Percentiles rank a stretch among this genome's conserved stretches.
These are phyloP conservation scores for Ustilago trichophora DNA, from an alignment of 1,284 basidiomycete genomes.

Conservation along the genomic window DNA sequence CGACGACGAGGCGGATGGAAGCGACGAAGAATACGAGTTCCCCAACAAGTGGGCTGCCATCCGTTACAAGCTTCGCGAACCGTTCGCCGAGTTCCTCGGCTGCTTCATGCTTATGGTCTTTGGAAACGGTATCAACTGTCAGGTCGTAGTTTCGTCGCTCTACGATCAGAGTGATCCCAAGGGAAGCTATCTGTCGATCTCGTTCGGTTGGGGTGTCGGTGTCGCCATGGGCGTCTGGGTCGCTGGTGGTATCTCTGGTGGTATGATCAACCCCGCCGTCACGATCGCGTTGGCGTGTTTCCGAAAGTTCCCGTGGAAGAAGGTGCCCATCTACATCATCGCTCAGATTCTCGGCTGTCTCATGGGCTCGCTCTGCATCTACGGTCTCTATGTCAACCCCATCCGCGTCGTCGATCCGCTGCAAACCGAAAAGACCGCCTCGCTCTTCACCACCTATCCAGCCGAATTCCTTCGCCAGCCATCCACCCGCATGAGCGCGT, in stretches of 20 bases:
- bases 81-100: conserved; percentile 57
- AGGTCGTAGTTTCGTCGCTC: conserved; percentile 48
- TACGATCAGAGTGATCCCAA: conserved; percentile 35
- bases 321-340: conserved; percentile 78
- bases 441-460: conserved; percentile 77
- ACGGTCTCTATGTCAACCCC: conserved; percentile 80
- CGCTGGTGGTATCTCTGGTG: conserved; percentile 58
- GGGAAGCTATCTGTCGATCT: conserved; percentile 53
- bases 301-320: conserved; percentile 80
- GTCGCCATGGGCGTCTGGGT: conserved; percentile 60
- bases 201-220: conserved; percentile 60
- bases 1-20: conserved; percentile 6
- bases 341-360: conserved; percentile 79
- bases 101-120: conserved; percentile 58
- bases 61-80: conserved; percentile 53
- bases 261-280: conserved; percentile 54
- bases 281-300: conserved; percentile 77
- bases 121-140: conserved; percentile 60
- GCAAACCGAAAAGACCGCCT: conserved; percentile 70
- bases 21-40: conserved; percentile 43
- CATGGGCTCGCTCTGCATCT: conserved; percentile 75
- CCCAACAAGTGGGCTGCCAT: conserved; percentile 55
- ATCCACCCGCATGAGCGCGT: conserved; percentile 37
- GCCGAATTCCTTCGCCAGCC: conserved; percentile 42
- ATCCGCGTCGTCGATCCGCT: conserved; percentile 69